phyloP scores from a whole-genome alignment of 371 early-diverging fungal genomes.

The Thermomucor indicae-seudaticae region DNA sequence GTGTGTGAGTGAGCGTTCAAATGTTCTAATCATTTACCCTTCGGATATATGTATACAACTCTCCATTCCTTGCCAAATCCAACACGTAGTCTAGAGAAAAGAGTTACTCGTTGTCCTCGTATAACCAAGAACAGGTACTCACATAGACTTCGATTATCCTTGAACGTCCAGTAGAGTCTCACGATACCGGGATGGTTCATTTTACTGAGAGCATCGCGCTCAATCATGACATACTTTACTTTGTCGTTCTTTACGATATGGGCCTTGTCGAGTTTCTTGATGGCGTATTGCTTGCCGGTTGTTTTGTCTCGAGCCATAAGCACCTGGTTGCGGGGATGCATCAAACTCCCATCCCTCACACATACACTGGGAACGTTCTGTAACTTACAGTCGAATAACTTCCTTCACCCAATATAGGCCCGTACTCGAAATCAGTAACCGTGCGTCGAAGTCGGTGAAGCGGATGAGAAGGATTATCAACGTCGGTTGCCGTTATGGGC shows the following conservation, averaged over 20 bases:
- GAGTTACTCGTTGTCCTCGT: background rate
- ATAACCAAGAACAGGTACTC: slow-evolving; percentile 11
- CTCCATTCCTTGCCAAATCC: slow-evolving; percentile 88
- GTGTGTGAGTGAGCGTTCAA: no score
- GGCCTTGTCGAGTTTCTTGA: slow-evolving; percentile 92
- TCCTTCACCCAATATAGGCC: slow-evolving; percentile 87
- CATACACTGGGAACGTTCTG: background rate
- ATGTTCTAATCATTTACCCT: slow-evolving; percentile 49
- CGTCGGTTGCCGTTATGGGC: slow-evolving; percentile 19
- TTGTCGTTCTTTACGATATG: slow-evolving; percentile 92
- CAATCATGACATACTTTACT: slow-evolving; percentile 92
- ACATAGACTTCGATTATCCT: slow-evolving; percentile 86
- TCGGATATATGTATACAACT: slow-evolving; percentile 76
- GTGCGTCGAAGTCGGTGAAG: slow-evolving; percentile 31
- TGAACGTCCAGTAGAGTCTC: slow-evolving; percentile 90
- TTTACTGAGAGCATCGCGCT: slow-evolving; percentile 82
- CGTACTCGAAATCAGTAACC: slow-evolving; percentile 79
- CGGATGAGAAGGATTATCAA: slow-evolving; percentile 43
- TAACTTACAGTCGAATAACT: slow-evolving; percentile 88
- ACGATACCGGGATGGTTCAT: slow-evolving; percentile 89
- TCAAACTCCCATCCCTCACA: background rate
- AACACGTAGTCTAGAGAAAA: slow-evolving; percentile 76
- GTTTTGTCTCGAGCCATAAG: slow-evolving; percentile 65
- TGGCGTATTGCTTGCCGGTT: slow-evolving; percentile 74
- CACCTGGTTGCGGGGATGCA: slow-evolving; percentile 36